Base-by-base conservation (phyloP, 2,329 filamentous ascomycete species). In the Fusarium fracticaudum region DNA sequence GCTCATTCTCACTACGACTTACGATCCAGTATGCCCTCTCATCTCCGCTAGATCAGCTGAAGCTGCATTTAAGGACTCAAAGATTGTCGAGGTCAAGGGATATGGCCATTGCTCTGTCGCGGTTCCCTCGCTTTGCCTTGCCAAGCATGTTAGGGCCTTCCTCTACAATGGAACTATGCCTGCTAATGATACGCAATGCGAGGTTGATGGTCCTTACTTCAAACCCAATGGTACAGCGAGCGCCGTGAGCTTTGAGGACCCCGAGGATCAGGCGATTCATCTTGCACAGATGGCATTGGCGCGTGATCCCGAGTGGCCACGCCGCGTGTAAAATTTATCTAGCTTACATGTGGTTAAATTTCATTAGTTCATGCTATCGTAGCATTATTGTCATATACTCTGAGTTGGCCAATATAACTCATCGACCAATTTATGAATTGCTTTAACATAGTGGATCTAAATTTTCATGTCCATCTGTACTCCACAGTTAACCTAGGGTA, bases 1-100 rank as follows among this genome's bases (percentile, higher is more conserved):
- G 1, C 74, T 83, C 0, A 73, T 83, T 3, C 61, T 83, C 12
- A 80, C 79, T 1, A 83, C 77, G 0, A 78, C 76, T 1, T 79
- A 80, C 35, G 81, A 83, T 8, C 90, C 90, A 0, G 87, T 91
- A 2, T 91, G 89, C 29, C 81, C 85, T 4, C 69, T 86, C 2
- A 67, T 80, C 1, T 85, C 84, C 6, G 84, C 85, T 2, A 75
- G 75, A 31, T 77, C 75, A 0, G 84, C 85, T 1, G 78, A 79
- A 6, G 73, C 74, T 4, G 79, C 80, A 1, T 86, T 84, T 63
- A 77, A 78, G 20, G 82, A 77, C 5, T 84, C 84, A 8, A 78
- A 79, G 6, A 76, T 86, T 4, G 74, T 86, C 2, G 82, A 85
- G 60, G 80, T 86, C 44, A 77, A 82, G 58, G 85, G 82, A 1